phyloP scores from a whole-genome alignment of 1,284 basidiomycete genomes.

The Violaceomyces palustris region DNA sequence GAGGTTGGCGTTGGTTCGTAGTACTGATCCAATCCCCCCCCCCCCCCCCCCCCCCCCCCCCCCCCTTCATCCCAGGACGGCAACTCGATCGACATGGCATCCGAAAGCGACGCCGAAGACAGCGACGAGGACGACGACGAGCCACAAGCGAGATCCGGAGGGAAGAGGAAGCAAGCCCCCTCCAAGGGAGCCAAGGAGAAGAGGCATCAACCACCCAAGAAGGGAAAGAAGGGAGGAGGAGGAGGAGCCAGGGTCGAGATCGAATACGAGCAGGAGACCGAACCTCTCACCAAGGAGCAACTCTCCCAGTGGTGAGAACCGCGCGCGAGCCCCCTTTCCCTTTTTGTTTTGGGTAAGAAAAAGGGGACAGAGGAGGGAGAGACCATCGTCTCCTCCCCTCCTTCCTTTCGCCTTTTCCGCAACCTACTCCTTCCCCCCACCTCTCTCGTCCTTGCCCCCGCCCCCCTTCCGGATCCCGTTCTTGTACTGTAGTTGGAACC shows the following conservation, averaged over 20 bases:
- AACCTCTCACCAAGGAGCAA: conserved; percentile 58
- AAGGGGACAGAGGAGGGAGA: too few relatives aligned
- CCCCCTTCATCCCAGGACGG: background rate
- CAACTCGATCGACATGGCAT: conserved; percentile 10
- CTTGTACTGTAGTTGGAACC: too few relatives aligned
- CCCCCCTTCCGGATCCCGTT: too few relatives aligned
- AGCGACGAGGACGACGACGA: conserved; percentile 7
- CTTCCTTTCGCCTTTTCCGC: too few relatives aligned
- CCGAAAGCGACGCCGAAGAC: conserved; percentile 18
- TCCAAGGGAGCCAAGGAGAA: conserved; percentile 1
- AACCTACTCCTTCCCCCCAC: too few relatives aligned
- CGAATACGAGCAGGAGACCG: conserved; percentile 89
- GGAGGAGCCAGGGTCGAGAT: conserved; percentile 70
- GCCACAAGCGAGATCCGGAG: background rate
- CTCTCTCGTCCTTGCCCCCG: too few relatives aligned
- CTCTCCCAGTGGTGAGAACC: conserved; percentile 48
- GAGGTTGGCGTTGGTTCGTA: too few relatives aligned
- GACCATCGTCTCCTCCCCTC: too few relatives aligned
- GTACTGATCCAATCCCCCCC: background rate
- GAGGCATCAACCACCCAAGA: conserved; percentile 8
- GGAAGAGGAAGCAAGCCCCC: background rate
- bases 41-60: background rate
- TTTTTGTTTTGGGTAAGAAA: background rate
- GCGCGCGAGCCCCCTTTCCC: too few relatives aligned
- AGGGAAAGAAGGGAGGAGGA: background rate